Percentiles rank a stretch among this genome's conserved stretches.
Conservation (phyloP, 2,329 filamentous ascomycete species). For the Aspergillus quadricinctus region DNA sequence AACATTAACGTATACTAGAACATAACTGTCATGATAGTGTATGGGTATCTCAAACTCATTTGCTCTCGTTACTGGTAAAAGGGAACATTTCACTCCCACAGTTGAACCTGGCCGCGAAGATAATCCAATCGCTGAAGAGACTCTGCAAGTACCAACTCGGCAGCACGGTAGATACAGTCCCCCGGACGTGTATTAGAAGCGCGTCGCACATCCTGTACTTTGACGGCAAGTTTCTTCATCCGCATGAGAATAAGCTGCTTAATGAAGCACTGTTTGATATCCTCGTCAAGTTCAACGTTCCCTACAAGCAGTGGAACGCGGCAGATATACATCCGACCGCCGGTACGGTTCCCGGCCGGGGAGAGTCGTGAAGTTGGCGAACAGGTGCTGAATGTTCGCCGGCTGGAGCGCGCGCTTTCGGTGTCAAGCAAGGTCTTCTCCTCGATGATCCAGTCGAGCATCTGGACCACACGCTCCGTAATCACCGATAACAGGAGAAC, state of each 20-base stretch:
- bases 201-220: constrained; percentile 3
- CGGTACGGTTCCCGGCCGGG: not conserved
- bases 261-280: constrained; percentile 4
- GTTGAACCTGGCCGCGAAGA: constrained; percentile 3
- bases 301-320: constrained; percentile 1
- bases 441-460: constrained; percentile 7
- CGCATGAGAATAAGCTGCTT: constrained; percentile 4
- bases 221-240: constrained; percentile 4
- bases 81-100: constrained; percentile 1
- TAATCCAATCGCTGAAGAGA: constrained; percentile 4
- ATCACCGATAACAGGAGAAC: constrained; percentile 4
- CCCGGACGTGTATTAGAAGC: not conserved
- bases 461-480: constrained; percentile 6
- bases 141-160: constrained; percentile 2
- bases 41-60: not conserved
- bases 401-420: constrained; percentile 2
- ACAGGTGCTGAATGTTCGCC: not conserved
- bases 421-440: constrained; percentile 5
- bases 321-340: not conserved
- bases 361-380: not conserved
- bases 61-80: not conserved
- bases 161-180: constrained; percentile 5
- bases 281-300: not conserved
- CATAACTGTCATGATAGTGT: not conserved
- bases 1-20: not conserved